These are phyloP conservation scores for Zymoseptoria ardabiliae DNA, from an alignment of 2,329 filamentous ascomycete species.

Conservation along the genomic window DNA sequence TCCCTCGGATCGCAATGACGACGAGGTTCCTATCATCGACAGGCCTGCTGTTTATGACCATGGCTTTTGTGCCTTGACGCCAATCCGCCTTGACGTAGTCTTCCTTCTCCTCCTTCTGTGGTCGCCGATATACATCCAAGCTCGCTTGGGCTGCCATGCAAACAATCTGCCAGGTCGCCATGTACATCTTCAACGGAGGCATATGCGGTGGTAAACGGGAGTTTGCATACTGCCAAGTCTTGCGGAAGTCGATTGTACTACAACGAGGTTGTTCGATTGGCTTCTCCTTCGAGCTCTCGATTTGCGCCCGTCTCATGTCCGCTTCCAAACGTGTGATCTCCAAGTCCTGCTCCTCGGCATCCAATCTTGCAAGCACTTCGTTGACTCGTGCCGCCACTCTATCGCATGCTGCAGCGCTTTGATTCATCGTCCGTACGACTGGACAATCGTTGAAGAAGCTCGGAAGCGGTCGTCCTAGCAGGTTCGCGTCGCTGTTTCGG, in stretches of 20 bases:
- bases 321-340: neutral
- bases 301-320: neutral
- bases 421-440: slow-evolving; percentile 26
- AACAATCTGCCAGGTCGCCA: slow-evolving; percentile 68
- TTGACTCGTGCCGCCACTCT: slow-evolving; percentile 57
- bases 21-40: slow-evolving; percentile 72
- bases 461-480: slow-evolving; percentile 2
- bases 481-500: slow-evolving; percentile 12
- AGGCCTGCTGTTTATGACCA: slow-evolving; percentile 74
- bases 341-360: slow-evolving; percentile 48
- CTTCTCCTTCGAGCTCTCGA: neutral
- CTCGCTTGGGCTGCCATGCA: slow-evolving; percentile 75
- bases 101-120: slow-evolving; percentile 56
- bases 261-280: neutral
- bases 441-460: slow-evolving; percentile 13
- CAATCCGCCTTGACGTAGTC: slow-evolving; percentile 65
- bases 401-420: slow-evolving; percentile 45
- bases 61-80: slow-evolving; percentile 70
- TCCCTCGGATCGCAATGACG: slow-evolving; percentile 77
- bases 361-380: slow-evolving; percentile 63
- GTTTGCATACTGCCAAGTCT: slow-evolving; percentile 73
- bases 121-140: slow-evolving; percentile 62
- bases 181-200: slow-evolving; percentile 61
- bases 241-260: slow-evolving; percentile 35
- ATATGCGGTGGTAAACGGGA: slow-evolving; percentile 63